phyloP scores from a whole-genome alignment of 495 filamentous ascomycete species.

The Xylaria longipes region DNA sequence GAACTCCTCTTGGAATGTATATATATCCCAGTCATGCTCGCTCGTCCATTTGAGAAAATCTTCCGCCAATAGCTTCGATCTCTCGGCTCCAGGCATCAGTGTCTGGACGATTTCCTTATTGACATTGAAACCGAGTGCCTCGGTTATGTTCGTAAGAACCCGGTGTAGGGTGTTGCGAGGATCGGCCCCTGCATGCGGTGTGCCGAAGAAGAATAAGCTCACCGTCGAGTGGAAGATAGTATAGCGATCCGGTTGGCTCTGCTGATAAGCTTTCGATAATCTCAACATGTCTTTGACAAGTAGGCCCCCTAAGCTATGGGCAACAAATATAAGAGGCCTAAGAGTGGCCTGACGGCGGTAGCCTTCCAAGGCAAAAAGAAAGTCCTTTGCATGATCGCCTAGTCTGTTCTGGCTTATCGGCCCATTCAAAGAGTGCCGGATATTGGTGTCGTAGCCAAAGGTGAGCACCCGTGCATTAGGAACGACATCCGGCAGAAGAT shows the following conservation, averaged over 20 bases:
- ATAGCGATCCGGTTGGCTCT: slow-evolving; percentile 32
- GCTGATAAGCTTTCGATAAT: slow-evolving; percentile 28
- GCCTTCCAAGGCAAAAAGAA: slow-evolving; percentile 44
- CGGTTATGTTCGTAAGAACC: slow-evolving; percentile 30
- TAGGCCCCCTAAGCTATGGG: slow-evolving; percentile 60
- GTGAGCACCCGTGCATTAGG: slow-evolving; percentile 40
- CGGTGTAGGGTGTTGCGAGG: slow-evolving; percentile 33
- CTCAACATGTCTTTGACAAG: slow-evolving; percentile 54
- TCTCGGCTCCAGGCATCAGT: slow-evolving; percentile 40
- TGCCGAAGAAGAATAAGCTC: slow-evolving; percentile 52
- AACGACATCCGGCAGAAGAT: slow-evolving; percentile 35
- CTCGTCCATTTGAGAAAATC: slow-evolving; percentile 39
- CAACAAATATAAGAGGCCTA: slow-evolving; percentile 54
- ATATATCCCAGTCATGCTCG: slow-evolving; percentile 38
- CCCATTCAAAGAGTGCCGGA: slow-evolving; percentile 38
- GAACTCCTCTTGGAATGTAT: slow-evolving; percentile 47
- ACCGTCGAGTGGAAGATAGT: slow-evolving; percentile 43
- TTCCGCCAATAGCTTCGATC: slow-evolving; percentile 40
- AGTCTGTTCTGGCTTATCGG: slow-evolving; percentile 39
- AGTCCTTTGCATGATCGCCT: slow-evolving; percentile 45
- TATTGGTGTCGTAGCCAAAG: slow-evolving; percentile 43
- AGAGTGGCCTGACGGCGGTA: slow-evolving; percentile 32
- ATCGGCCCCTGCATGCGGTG: slow-evolving; percentile 48
- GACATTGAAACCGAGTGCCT: slow-evolving; percentile 33
- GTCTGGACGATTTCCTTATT: slow-evolving; percentile 36